Evolutionary conservation across 1,284 basidiomycete genomes (phyloP).

Genomic region (Pulchroboletus neoregius): DNA sequence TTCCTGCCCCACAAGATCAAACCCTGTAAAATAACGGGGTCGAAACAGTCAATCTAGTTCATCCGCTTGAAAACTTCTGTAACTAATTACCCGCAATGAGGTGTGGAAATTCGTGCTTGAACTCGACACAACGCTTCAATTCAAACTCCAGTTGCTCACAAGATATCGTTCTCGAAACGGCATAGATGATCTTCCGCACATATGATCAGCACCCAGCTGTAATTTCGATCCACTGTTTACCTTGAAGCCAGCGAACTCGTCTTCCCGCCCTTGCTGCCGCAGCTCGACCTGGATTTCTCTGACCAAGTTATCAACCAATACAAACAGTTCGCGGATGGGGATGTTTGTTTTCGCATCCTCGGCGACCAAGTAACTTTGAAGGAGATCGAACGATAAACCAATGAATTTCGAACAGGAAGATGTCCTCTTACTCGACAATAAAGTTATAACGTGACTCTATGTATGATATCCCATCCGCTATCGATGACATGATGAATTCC

Average conservation of each 20-base stretch:
- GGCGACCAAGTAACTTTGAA: constrained; percentile 48
- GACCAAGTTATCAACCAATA: constrained; percentile 51
- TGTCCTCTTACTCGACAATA: constrained; percentile 43
- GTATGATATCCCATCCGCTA: constrained; percentile 73
- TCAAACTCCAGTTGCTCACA: constrained; percentile 62
- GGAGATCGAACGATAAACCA: neutral
- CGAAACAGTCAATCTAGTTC: neutral
- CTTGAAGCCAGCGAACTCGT: constrained; percentile 61
- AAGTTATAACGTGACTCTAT: constrained; percentile 70
- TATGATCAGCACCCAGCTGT: neutral
- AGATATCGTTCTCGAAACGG: constrained; percentile 54
- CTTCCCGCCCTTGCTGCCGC: constrained; percentile 47
- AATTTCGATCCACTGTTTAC: constrained; percentile 33
- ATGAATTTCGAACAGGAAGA: neutral
- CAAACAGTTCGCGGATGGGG: constrained; percentile 55
- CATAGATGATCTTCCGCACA: constrained; percentile 59
- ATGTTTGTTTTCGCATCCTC: constrained; percentile 55
- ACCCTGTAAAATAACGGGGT: constrained; percentile 50
- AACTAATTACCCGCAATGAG: constrained; percentile 54
- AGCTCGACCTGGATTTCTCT: constrained; percentile 54
- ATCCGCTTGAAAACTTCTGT: neutral
- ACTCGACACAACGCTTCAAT: constrained; percentile 62
- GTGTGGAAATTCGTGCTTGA: constrained; percentile 73
- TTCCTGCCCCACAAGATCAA: constrained; percentile 76
- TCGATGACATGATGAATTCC: constrained; percentile 42